phyloP scores from a whole-genome alignment of 228 moss, liverwort and hornwort genomes.

The Sphagnum magellanicum region DNA sequence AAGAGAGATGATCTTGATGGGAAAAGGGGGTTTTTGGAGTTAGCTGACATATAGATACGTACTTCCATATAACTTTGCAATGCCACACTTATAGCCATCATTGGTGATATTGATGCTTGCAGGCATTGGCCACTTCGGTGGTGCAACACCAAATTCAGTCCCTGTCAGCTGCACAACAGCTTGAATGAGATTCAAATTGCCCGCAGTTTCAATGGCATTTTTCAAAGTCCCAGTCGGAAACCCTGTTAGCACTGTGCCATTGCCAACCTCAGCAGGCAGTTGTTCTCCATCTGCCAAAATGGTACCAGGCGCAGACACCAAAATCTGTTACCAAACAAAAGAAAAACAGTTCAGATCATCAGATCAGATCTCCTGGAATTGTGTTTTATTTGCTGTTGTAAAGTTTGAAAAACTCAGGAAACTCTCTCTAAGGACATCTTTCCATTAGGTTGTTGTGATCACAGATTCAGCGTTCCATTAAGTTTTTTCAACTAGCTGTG shows the following conservation, averaged over 20 bases:
- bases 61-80: too few relatives aligned
- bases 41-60: too few relatives aligned
- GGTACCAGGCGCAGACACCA: constrained; percentile 22
- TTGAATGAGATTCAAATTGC: constrained; percentile 17
- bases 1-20: too few relatives aligned
- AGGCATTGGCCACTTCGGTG: constrained; percentile 30
- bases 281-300: constrained; percentile 12
- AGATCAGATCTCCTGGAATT: neutral
- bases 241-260: constrained; percentile 42
- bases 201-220: constrained; percentile 59
- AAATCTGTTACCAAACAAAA: constrained; percentile 19
- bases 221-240: constrained; percentile 13
- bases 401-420: neutral
- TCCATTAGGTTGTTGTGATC: too few relatives aligned
- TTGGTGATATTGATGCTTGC: constrained; percentile 39
- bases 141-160: constrained; percentile 37
- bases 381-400: too few relatives aligned
- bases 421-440: neutral
- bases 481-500: neutral
- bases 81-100: constrained; percentile 40
- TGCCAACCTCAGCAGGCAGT: constrained; percentile 47
- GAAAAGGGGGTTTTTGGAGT: too few relatives aligned
- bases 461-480: too few relatives aligned
- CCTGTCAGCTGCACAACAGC: constrained; percentile 19
- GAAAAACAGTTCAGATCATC: neutral